These are phyloP conservation scores for Citrullus colocynthis DNA, from an alignment of 306 rosid genomes.

Conservation along the genomic window DNA sequence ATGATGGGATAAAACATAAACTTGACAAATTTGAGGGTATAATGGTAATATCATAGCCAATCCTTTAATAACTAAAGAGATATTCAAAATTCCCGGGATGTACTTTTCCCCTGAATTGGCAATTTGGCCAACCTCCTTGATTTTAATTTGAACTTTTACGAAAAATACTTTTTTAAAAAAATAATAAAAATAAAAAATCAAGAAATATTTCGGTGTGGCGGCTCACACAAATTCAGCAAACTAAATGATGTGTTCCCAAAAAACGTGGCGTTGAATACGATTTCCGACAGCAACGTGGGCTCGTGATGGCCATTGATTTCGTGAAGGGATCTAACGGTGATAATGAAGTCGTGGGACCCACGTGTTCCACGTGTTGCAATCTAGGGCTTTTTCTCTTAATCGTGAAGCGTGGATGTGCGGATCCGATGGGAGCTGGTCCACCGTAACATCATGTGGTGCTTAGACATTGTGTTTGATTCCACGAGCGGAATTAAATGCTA, in stretches of 20 bases:
- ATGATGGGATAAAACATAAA: too few relatives aligned
- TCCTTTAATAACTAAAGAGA: not conserved
- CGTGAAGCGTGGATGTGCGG: not conserved
- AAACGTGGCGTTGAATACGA: not conserved
- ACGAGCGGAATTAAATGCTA: not conserved
- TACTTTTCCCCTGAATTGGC: not conserved
- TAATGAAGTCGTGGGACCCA: not conserved
- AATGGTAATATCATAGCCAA: not conserved
- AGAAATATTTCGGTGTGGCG: not conserved
- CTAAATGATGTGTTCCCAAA: not conserved
- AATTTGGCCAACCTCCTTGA: not conserved
- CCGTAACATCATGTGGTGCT: not conserved
- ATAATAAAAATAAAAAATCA: not conserved
- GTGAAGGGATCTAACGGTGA: not conserved
- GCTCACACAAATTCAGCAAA: not conserved
- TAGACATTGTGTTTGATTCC: not conserved
- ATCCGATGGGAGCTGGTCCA: not conserved
- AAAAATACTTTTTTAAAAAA: not conserved
- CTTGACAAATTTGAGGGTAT: not conserved
- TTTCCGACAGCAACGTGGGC: not conserved
- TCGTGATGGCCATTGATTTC: not conserved
- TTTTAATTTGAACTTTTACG: not conserved
- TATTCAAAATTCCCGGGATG: not conserved
- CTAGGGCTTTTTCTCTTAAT: not conserved
- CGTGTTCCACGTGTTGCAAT: not conserved